Conservation (phyloP, 1,284 basidiomycete genomes). For the Tilletia walkeri region DNA sequence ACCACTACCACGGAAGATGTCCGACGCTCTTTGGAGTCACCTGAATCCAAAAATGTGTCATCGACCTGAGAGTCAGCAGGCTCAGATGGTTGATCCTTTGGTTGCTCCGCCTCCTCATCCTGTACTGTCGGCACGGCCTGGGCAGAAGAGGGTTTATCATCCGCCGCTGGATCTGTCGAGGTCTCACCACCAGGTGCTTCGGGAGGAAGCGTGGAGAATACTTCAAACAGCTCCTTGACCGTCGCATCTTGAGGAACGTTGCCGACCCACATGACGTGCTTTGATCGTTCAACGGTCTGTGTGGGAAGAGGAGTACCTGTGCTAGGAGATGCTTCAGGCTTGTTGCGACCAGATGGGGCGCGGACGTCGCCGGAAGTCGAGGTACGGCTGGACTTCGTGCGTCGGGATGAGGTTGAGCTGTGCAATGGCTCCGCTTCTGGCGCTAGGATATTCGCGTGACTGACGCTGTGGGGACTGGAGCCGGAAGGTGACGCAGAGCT, state of each 20-base stretch:
- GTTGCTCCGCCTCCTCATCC: too few relatives aligned
- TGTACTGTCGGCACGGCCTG: too few relatives aligned
- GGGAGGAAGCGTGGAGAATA: slow-evolving; percentile 62
- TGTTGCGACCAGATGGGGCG: neutral
- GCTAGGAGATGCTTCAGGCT: neutral
- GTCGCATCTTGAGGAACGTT: slow-evolving; percentile 79
- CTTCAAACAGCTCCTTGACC: slow-evolving; percentile 81
- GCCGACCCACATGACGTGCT: slow-evolving; percentile 94
- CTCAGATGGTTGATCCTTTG: too few relatives aligned
- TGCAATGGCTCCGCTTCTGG: neutral
- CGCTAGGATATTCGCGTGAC: neutral
- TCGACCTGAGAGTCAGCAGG: too few relatives aligned
- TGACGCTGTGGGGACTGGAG: slow-evolving; percentile 3
- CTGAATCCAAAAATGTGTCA: neutral
- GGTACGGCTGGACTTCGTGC: too few relatives aligned
- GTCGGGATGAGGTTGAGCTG: too few relatives aligned
- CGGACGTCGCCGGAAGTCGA: neutral
- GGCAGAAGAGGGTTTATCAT: too few relatives aligned
- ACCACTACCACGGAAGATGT: too few relatives aligned
- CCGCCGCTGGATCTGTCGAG: too few relatives aligned
- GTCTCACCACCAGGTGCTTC: neutral
- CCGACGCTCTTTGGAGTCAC: too few relatives aligned
- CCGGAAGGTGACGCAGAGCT: slow-evolving; percentile 1
- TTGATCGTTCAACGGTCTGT: slow-evolving; percentile 62
- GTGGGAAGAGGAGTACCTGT: neutral